Evolutionary conservation across 148 eudicot genomes (phyloP), one percentile per base, ranked within the genome.

Genomic region (Silene uniflora): DNA sequence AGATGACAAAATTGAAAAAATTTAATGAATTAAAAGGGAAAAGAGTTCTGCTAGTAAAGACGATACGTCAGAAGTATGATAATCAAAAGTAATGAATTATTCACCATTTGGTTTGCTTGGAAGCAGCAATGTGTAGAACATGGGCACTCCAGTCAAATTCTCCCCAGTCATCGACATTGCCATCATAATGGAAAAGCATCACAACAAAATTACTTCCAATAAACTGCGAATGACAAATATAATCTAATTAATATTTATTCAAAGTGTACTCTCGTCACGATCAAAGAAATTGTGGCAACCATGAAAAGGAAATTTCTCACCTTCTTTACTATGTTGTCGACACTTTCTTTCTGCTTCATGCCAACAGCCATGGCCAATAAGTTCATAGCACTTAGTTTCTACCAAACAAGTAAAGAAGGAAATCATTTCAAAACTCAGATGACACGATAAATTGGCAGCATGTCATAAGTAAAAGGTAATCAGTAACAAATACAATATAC

Each of bases 141-240:
- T 52, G 75, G 72, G 67, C 58, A 78, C 84, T 86, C 91, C 93
- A 89, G 75, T 85, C 82, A 11, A 88, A 65, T 44, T 89, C 88
- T 24, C 71, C 74, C 93, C 93, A 89, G 25, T 83, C 91, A 83
- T 89, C 85, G 23, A 88, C 87, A 75, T 83, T 80, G 23, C 89
- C 88, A 72, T 88, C 93, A 75, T 90, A 90, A 72, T 90, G 93
- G 63, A 90, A 90, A 72, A 90, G 93, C 89, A 90, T 86, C 72
- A 90, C 74, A 14, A 81, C 84, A 83, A 88, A 90, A 74, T 81
- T 78, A 55, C 70, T 73, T 39, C 46, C 49, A 13, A 85, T 78
- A 71, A 90, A 90, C 93, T 90, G 86, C 81, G 79, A 35, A 49
- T 22, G 60, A 60, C 44, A 60, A 11, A 7, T 47, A 66, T 46